Percentiles rank a stretch among this genome's conserved stretches.
Evolutionary conservation across 441 rosid species (phyloP).

Genomic region (Jatropha podagrica): DNA sequence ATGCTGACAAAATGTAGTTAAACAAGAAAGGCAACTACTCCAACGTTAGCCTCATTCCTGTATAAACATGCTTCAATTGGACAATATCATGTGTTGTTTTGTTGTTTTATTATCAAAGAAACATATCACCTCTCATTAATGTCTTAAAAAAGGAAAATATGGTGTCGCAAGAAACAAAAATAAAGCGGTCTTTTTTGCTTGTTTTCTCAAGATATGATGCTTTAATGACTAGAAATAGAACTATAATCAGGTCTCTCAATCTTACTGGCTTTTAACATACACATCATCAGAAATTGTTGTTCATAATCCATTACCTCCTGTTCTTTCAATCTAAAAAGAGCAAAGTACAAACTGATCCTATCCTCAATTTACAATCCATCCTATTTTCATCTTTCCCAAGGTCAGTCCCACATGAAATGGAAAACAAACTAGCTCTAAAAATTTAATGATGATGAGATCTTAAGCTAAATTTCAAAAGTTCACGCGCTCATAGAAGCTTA

Average conservation of each 20-base stretch:
- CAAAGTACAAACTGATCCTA: neutral
- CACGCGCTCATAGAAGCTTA: neutral
- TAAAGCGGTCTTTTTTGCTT: no score
- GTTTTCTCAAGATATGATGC: no score
- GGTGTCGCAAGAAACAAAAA: no score
- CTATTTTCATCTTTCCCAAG: neutral
- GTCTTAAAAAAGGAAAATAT: no score
- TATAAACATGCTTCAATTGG: no score
- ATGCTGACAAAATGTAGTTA: conserved; percentile 5
- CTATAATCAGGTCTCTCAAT: neutral
- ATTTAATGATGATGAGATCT: neutral
- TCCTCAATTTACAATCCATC: neutral
- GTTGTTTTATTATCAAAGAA: no score
- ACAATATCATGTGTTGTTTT: no score
- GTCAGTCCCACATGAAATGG: neutral
- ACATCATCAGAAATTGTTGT: neutral
- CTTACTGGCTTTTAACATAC: neutral
- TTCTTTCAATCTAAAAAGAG: neutral
- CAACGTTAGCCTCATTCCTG: neutral
- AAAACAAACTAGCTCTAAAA: neutral
- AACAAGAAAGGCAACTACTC: neutral
- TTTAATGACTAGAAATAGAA: no score
- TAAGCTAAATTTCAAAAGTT: neutral
- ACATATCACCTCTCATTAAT: no score
- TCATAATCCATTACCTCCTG: neutral